Percentiles rank a stretch among this genome's conserved stretches.
phyloP scores from a whole-genome alignment of 306 rosid species.

The Dalbergia cochinchinensis region DNA sequence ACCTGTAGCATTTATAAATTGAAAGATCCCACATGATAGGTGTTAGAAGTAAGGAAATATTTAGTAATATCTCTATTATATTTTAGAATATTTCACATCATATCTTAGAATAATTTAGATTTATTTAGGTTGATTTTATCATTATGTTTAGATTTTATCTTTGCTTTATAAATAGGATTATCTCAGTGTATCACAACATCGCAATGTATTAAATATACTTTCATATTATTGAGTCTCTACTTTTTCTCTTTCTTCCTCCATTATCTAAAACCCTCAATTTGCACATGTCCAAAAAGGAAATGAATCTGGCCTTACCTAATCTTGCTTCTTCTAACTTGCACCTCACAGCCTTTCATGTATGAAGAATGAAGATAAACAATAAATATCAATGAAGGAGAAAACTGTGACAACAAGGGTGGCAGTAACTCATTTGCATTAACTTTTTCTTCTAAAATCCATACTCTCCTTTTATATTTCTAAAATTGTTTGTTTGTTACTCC shows the following conservation, averaged over 20 bases:
- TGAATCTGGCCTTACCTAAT: not conserved
- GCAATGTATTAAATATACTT: no score
- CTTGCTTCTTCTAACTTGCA: conserved; percentile 17
- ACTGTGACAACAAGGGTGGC: not conserved
- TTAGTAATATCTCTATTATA: no score
- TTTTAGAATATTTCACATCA: no score
- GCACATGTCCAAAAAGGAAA: conserved; percentile 13
- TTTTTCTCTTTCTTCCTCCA: no score
- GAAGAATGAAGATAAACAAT: not conserved
- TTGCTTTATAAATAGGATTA: no score
- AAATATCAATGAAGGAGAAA: not conserved
- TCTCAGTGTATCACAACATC: no score
- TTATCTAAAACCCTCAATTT: no score
- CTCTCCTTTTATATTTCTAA: not conserved
- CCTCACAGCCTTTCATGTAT: not conserved
- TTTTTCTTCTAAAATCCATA: not conserved
- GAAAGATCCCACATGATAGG: not conserved
- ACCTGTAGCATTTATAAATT: conserved; percentile 6
- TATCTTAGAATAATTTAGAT: no score
- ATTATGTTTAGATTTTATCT: no score
- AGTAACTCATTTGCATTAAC: not conserved
- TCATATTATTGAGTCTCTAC: no score
- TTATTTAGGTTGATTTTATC: no score
- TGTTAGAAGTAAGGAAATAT: no score
- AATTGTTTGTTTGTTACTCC: not conserved